Evolutionary conservation across 306 rosid genomes (phyloP).

Genomic region (Phaseolus lunatus): DNA sequence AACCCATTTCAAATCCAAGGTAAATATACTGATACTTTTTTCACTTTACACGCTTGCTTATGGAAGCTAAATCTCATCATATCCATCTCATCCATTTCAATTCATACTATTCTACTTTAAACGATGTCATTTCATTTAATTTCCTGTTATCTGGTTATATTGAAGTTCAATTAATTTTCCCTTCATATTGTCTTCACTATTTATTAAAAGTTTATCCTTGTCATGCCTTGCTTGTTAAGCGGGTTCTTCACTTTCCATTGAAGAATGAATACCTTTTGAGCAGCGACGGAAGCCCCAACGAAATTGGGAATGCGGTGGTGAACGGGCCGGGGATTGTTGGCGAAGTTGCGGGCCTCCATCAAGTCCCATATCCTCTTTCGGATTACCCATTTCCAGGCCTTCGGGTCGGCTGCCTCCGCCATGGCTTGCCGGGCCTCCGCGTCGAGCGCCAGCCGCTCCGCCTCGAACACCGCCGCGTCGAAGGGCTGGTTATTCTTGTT

Average conservation of each 20-base stretch:
- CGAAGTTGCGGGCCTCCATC: slow-evolving; percentile 74
- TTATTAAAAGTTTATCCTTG: too few species aligned
- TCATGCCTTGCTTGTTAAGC: neutral
- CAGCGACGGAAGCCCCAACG: slow-evolving; percentile 77
- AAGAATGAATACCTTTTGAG: slow-evolving; percentile 50
- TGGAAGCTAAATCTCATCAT: neutral
- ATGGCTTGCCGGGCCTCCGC: slow-evolving; percentile 72
- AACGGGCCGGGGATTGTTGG: slow-evolving; percentile 83
- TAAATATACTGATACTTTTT: neutral
- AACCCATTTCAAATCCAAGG: neutral
- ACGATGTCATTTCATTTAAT: neutral
- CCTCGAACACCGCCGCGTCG: slow-evolving; percentile 82
- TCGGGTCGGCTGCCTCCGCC: slow-evolving; percentile 73
- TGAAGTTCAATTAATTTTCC: too few species aligned
- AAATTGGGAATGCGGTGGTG: slow-evolving; percentile 96
- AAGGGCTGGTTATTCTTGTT: slow-evolving; percentile 41
- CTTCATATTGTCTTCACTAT: neutral
- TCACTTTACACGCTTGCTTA: neutral
- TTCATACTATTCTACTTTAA: neutral
- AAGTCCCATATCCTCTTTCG: slow-evolving; percentile 85
- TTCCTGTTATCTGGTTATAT: neutral
- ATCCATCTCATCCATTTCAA: neutral
- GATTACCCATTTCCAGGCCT: slow-evolving; percentile 95
- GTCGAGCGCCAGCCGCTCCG: slow-evolving; percentile 73
- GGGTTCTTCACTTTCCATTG: neutral